Conservation (phyloP, 495 filamentous ascomycete genomes). For the Lasiosphaeria miniovina region DNA sequence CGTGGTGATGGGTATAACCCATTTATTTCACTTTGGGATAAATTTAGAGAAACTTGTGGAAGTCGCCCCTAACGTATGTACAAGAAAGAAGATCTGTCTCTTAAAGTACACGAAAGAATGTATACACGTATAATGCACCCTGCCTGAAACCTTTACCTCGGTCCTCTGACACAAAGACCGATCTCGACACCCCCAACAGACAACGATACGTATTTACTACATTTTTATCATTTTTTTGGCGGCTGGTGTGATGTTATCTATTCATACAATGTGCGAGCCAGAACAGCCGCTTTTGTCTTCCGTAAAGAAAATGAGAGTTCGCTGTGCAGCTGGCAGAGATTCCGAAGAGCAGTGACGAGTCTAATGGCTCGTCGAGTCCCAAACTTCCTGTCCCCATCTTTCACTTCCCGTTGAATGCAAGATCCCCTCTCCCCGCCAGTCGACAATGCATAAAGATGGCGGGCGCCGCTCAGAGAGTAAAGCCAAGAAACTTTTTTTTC, state of each 20-base stretch:
- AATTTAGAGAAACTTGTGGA: no score
- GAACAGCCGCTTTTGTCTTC: slow-evolving; percentile 29
- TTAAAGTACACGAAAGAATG: no score
- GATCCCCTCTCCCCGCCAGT: slow-evolving; percentile 3
- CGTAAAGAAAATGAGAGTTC: slow-evolving; percentile 5
- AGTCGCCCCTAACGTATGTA: no score
- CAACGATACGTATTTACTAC: neutral
- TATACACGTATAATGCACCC: no score
- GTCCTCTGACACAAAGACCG: no score
- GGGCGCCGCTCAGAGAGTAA: slow-evolving; percentile 2
- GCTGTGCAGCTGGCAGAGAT: neutral
- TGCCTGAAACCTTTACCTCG: no score
- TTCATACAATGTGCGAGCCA: slow-evolving; percentile 27
- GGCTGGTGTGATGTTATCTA: slow-evolving; percentile 14
- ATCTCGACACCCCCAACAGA: neutral
- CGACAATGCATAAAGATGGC: slow-evolving; percentile 2
- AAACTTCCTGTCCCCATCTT: neutral
- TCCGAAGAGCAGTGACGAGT: neutral
- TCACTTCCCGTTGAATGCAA: slow-evolving; percentile 11
- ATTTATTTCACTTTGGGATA: no score
- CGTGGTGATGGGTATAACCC: no score
- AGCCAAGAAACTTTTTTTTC: slow-evolving; percentile 12
- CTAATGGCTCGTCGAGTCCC: slow-evolving; percentile 1
- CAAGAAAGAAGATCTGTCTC: no score
- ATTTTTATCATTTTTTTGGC: slow-evolving; percentile 20